Base-by-base conservation (phyloP, 192 early-diverging fungal species). In the Dissophora globulifera region DNA sequence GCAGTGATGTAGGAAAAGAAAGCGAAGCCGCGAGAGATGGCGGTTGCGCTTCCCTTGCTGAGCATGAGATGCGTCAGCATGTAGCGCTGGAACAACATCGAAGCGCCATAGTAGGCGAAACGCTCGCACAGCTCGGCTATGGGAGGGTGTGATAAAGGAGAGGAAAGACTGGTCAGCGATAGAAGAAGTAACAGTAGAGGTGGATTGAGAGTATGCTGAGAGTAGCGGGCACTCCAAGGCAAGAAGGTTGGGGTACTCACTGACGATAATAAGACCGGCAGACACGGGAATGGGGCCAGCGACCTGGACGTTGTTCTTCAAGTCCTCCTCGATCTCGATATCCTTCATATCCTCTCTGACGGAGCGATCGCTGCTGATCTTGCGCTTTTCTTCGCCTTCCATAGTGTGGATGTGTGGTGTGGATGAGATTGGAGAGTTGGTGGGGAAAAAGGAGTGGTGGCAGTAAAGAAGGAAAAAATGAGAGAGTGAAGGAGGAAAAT, bases 1-100 rank as follows among this genome's bases (percentile, higher is more conserved):
- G 87, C 83, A 27, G 85, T 87, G 32, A 87, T 56, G 46, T 89
- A 89, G 61, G 86, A 87, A 65, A 83, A 87, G 79, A 89, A 89
- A 51, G 85, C 81, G 82, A 89, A 89, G 27, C 85, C 85, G 61
- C 84, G 86, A 12, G 83, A 69, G 19, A 89, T 76, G 17, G 83
- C 87, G 0, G 87, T 89, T 7, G 86, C 86, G 3, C 74, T 79
- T 33, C 70, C 63, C 31, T 80, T 75, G 57, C 42, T 41, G 7
- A 62, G 67, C 13, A 74, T 50, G 62, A 87, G 83, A 3, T 74
- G 80, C 54, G 79, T 78, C 49, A 84, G 69, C 75, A 87, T 86
- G 72, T 89, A 89, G 58, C 87, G 86, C 47, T 89, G 87, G 72
- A 89, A 89, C 45, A 80, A 74, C 17, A 81, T 84, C 9, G 84